Conservation (phyloP, 495 filamentous ascomycete species). For the Talaromyces proteolyticus region DNA sequence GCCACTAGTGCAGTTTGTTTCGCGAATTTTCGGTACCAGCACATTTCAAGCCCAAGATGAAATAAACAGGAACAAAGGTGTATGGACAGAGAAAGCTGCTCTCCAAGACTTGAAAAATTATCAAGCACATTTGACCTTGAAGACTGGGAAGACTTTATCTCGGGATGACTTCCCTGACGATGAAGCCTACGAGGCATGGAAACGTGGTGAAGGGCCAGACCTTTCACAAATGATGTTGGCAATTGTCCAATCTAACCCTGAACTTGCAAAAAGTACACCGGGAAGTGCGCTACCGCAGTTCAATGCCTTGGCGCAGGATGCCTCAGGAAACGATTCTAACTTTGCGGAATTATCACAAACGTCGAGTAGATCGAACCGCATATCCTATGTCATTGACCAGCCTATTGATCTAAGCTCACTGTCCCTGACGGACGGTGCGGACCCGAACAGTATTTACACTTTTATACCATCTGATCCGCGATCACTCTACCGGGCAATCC, state of each 20-base stretch:
- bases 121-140: constrained; percentile 76
- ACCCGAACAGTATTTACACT: constrained; percentile 58
- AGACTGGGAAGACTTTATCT: constrained; percentile 70
- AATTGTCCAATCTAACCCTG: constrained; percentile 80
- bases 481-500: constrained; percentile 69
- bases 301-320: constrained; percentile 31
- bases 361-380: constrained; percentile 36
- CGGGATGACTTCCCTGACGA: constrained; percentile 87
- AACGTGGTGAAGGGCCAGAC: constrained; percentile 72
- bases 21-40: constrained; percentile 73
- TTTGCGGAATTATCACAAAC: constrained; percentile 55
- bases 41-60: constrained; percentile 75
- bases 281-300: constrained; percentile 45
- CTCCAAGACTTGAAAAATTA: constrained; percentile 89
- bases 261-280: constrained; percentile 66
- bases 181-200: constrained; percentile 87
- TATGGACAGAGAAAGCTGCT: constrained; percentile 89
- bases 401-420: constrained; percentile 71
- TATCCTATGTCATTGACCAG: constrained; percentile 68
- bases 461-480: constrained; percentile 88
- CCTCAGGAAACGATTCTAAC: constrained; percentile 36
- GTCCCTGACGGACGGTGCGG: constrained; percentile 50
- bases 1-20: constrained; percentile 83
- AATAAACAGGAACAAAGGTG: constrained; percentile 69
- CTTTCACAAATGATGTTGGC: constrained; percentile 88